Percentiles rank a stretch among this genome's conserved stretches.
Evolutionary conservation across 2,329 filamentous ascomycete genomes (phyloP).

Genomic region (Akanthomyces dipterigenus): DNA sequence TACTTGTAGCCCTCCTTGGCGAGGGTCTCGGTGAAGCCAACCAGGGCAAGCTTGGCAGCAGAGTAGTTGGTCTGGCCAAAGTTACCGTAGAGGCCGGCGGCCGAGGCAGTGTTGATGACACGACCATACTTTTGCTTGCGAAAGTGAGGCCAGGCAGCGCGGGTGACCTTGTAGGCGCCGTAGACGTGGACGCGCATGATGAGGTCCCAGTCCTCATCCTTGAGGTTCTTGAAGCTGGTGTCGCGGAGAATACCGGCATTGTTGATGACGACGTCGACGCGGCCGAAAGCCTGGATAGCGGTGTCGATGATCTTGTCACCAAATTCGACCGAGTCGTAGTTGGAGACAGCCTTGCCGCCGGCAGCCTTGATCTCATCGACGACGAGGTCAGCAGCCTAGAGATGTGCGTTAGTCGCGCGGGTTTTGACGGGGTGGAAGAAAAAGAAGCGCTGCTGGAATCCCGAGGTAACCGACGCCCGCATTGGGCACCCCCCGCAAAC

Average conservation of each 20-base stretch:
- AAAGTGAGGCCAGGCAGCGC: conserved; percentile 95
- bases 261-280: conserved; percentile 93
- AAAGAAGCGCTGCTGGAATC: neutral
- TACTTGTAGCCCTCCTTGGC: conserved; percentile 98
- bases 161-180: conserved; percentile 91
- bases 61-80: conserved; percentile 98
- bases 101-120: conserved; percentile 95
- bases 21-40: conserved; percentile 95
- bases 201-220: conserved; percentile 92
- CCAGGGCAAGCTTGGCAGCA: conserved; percentile 88
- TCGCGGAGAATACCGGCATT: conserved; percentile 95
- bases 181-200: conserved; percentile 88
- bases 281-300: conserved; percentile 72
- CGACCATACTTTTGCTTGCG: conserved; percentile 97
- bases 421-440: neutral
- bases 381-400: conserved; percentile 71
- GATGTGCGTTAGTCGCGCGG: conserved; percentile 17
- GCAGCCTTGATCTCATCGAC: conserved; percentile 77
- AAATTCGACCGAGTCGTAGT: conserved; percentile 92
- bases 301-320: conserved; percentile 93
- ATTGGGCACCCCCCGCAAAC: neutral
- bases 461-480: neutral
- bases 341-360: conserved; percentile 93
- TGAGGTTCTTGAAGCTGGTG: conserved; percentile 98
- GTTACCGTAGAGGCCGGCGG: conserved; percentile 88